phyloP scores from a whole-genome alignment of 2,329 filamentous ascomycete species.

The Aureobasidium subglaciale region DNA sequence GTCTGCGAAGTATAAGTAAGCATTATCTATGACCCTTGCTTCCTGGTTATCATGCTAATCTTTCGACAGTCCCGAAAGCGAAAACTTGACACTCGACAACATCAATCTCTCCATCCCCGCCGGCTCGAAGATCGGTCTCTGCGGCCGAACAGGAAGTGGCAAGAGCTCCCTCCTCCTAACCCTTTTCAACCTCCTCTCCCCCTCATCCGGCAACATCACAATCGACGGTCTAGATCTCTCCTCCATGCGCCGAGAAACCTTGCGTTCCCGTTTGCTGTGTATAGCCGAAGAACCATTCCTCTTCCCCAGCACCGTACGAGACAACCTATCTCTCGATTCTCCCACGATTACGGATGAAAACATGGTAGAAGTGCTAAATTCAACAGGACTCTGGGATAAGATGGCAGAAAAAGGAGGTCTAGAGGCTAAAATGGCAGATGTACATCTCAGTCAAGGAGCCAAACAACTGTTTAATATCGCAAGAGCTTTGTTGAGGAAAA shows the following conservation, averaged over 20 bases:
- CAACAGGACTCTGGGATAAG: constrained; percentile 35
- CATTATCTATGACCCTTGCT: too few species aligned
- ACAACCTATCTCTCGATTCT: constrained; percentile 41
- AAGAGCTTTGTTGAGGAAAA: constrained; percentile 36
- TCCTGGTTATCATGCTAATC: constrained; percentile 16
- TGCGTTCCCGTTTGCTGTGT: constrained; percentile 39
- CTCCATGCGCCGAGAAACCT: constrained; percentile 34
- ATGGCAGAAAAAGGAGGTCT: constrained; percentile 30
- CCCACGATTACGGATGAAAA: constrained; percentile 30
- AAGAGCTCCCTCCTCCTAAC: constrained; percentile 45
- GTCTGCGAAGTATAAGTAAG: constrained; percentile 19
- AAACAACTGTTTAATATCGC: constrained; percentile 45
- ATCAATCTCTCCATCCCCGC: constrained; percentile 40
- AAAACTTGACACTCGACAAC: constrained; percentile 31
- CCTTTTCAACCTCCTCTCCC: constrained; percentile 45
- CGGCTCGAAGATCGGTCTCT: constrained; percentile 45
- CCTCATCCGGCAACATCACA: constrained; percentile 35
- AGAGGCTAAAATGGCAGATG: constrained; percentile 28
- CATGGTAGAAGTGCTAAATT: constrained; percentile 36
- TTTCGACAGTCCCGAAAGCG: neutral
- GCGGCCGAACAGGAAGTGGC: constrained; percentile 49
- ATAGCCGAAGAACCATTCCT: constrained; percentile 48
- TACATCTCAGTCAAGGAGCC: constrained; percentile 40
- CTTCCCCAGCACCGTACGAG: constrained; percentile 40
- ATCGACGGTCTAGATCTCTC: constrained; percentile 45